Percentiles rank a stretch among this genome's conserved stretches.
These are phyloP conservation scores for Chlorella sp. DNA, from an alignment of 139 green algal genomes.

Conservation along the genomic window DNA sequence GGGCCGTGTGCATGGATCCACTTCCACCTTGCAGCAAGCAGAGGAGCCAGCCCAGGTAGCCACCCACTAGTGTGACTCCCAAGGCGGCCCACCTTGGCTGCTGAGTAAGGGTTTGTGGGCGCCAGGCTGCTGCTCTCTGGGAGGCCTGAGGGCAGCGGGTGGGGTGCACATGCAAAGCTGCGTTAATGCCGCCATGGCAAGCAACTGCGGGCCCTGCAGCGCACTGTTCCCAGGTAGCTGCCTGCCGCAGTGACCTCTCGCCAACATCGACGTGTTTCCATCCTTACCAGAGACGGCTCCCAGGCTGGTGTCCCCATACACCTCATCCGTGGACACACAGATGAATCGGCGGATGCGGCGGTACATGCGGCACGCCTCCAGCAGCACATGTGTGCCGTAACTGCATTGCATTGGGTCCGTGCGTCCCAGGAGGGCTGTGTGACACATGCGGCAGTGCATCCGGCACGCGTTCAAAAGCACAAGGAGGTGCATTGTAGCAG, in stretches of 20 bases:
- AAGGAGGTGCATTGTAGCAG: no score
- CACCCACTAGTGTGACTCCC: no score
- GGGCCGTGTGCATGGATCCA: no score
- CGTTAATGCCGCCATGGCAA: no score
- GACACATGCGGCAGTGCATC: conserved; percentile 62
- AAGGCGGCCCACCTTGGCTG: conserved; percentile 75
- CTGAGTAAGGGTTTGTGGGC: conserved; percentile 98
- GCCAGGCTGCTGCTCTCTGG: conserved; percentile 86
- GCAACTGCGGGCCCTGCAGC: no score
- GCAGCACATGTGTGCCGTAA: conserved; percentile 94
- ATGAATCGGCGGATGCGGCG: conserved; percentile 92
- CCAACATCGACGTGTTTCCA: no score
- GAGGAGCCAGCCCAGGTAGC: no score
- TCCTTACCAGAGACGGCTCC: background rate
- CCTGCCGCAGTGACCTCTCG: no score
- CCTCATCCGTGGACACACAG: conserved; percentile 90
- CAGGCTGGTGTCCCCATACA: conserved; percentile 8
- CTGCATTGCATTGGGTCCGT: no score
- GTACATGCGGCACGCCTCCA: conserved; percentile 87
- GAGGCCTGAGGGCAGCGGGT: conserved; percentile 59
- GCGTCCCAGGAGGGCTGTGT: conserved; percentile 62
- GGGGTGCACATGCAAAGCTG: no score
- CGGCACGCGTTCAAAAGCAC: conserved; percentile 48
- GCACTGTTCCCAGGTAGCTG: no score
- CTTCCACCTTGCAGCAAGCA: no score